Base-by-base conservation (phyloP, 176 grass and related monocot species). In the Rhynchospora tenuis region DNA sequence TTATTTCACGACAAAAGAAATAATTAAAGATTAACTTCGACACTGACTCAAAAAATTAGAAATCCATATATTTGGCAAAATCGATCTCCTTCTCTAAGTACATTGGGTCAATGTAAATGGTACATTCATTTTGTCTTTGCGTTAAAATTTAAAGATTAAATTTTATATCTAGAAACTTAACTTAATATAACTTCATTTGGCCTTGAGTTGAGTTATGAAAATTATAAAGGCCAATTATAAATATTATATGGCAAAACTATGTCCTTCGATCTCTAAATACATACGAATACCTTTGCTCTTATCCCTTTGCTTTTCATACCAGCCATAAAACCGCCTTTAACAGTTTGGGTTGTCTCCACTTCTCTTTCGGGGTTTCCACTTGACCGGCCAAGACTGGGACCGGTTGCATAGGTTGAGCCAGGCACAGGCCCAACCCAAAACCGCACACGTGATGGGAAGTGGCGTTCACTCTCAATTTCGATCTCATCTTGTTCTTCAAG, bases 361-460 rank as follows among this genome's bases (percentile, higher is more conserved):
- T 97, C 92, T 20, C 83, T 73, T 13, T 88, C 92, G 12, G 95
- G 92, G 87, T 97, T 97, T 50, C 92, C 92, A 19, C 85, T 94
- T 59, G 95, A 97, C 46, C 92, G 92, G 24, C 95, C 95, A 26
- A 97, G 92, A 84, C 87, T 97, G 1, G 92, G 95, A 2, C 95
- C 92, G 0, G 90, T 87, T 20, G 92, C 95, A 65, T 97, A 97
- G 1, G 89, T 69, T 64, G 90, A 56, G 51, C 95, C 92, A 24
- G 78, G 83, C 86, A 64, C 85, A 3, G 95, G 95, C 24, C 95
- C 92, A 7, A 94, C 84, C 90, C 89, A 97, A 33, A 97, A 48
- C n/a, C 88, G 88, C 54, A 92, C 54, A 45, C 94, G 88, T 6
- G 92, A 97, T 19, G 92, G 94, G 81, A 97, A 94, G 70, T 97